Evolutionary conservation across 768 basidiomycete genomes (phyloP).

Genomic region (Trametes gibbosa): DNA sequence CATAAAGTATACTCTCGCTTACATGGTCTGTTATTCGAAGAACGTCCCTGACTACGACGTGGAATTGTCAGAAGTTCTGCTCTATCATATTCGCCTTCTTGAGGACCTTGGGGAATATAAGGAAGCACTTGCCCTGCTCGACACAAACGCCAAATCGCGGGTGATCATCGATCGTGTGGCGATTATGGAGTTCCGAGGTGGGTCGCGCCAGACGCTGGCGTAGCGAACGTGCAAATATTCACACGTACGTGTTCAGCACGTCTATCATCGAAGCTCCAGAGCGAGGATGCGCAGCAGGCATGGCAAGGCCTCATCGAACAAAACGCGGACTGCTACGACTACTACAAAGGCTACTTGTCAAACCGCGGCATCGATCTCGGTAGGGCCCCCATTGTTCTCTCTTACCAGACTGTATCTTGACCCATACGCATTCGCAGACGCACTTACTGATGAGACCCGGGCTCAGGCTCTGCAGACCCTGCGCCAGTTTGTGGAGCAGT

Average conservation of each 20-base stretch:
- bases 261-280: constrained; percentile 63
- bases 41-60: constrained; percentile 76
- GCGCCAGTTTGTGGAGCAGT: constrained; percentile 53
- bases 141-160: constrained; percentile 59
- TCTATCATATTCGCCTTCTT: constrained; percentile 73
- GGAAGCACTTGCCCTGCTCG: constrained; percentile 61
- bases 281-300: constrained; percentile 72
- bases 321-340: constrained; percentile 80
- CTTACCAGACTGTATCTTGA: background rate
- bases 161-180: constrained; percentile 69
- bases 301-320: constrained; percentile 81
- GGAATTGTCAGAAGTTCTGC: constrained; percentile 78
- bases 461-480: constrained; percentile 56
- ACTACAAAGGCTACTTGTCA: constrained; percentile 72
- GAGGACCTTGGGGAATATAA: constrained; percentile 67
- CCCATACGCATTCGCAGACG: constrained; percentile 30
- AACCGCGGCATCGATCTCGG: constrained; percentile 67
- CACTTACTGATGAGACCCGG: constrained; percentile 48
- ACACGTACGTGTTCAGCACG: constrained; percentile 51
- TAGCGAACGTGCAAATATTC: constrained; percentile 4
- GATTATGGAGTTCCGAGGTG: constrained; percentile 69
- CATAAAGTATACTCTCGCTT: background rate
- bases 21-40: constrained; percentile 33
- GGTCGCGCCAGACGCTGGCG: background rate
- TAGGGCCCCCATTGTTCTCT: constrained; percentile 30